Base-by-base conservation (phyloP, 2,329 filamentous ascomycete genomes). In the Penicillium griseofulvum region DNA sequence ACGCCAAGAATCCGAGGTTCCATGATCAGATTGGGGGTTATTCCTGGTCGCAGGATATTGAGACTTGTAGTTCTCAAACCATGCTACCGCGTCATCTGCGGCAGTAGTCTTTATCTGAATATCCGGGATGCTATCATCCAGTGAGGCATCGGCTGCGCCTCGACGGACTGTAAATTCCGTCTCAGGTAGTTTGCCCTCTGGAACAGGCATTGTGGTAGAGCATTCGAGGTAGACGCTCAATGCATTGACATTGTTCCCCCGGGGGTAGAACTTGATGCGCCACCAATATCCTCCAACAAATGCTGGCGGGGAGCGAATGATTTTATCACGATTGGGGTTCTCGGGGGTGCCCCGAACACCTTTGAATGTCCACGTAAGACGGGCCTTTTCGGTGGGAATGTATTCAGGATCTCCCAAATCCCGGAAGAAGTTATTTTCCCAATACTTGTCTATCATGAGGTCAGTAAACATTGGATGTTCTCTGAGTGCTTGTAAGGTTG, bases 181-280 rank as follows among this genome's bases (percentile, higher is more conserved):
- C 44, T 75, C 71, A 1, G 68, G 68, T 14, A 74, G 31, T 9
- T 65, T 65, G 34, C 72, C 70, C n/a, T 76, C 75, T 3, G 67
- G 62, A 29, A 63, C 56, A 9, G 76, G 75, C 54, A 74, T 68
- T 12, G 82, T 78, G 17, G 75, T 78, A n/a, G 83, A 80, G 65
- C 83, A 85, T 65, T 86, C 83, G 34, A 87, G 71, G 61, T 86
- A 87, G 24, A 85, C 76, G 60, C 83, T 85, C 49, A 86, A 67
- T 31, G 81, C 81, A 37, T 80, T 78, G 2, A 81, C 79, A 59
- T 81, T 80, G 63, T 86, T 85, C 19, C 84, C 84, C 42, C 79
- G 78, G 2, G 84, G 84, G 61, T 83, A 86, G 65, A 86, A 83
- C 68, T 87, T 87, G 73, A 87, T 82, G 52, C 81, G 83, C 84